phyloP scores from a whole-genome alignment of 2,329 filamentous ascomycete genomes.

The Pyrenophora seminiperda region DNA sequence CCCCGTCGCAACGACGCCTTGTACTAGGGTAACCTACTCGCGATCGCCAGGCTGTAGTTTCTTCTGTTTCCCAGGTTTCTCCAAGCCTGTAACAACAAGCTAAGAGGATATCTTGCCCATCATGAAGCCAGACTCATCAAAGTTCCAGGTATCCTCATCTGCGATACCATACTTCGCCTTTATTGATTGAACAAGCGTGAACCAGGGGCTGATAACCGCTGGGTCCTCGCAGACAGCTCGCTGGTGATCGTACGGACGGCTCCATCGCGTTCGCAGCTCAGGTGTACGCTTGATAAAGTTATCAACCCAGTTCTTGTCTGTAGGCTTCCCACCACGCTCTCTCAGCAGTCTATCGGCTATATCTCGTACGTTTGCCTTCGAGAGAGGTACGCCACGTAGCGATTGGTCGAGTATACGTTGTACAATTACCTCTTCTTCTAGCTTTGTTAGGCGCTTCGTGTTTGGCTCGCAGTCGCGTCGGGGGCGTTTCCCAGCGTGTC shows the following conservation, averaged over 20 bases:
- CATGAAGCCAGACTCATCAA: slow-evolving; percentile 40
- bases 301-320: slow-evolving; percentile 20
- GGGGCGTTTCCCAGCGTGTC: background rate
- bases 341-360: slow-evolving; percentile 10
- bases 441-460: slow-evolving; percentile 16
- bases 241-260: slow-evolving; percentile 13
- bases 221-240: background rate
- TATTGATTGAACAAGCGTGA: background rate
- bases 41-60: slow-evolving; percentile 31
- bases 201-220: background rate
- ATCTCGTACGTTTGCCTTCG: slow-evolving; percentile 3
- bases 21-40: slow-evolving; percentile 34
- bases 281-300: slow-evolving; percentile 19
- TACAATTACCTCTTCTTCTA: slow-evolving; percentile 24
- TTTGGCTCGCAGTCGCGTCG: slow-evolving; percentile 22
- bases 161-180: background rate
- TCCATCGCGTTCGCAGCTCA: slow-evolving; percentile 16
- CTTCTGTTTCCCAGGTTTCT: slow-evolving; percentile 25
- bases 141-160: slow-evolving; percentile 28
- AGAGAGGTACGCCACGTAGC: background rate
- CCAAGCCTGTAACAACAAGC: slow-evolving; percentile 34
- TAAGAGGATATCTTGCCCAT: slow-evolving; percentile 36
- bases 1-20: slow-evolving; percentile 15
- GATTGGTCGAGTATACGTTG: slow-evolving; percentile 14
- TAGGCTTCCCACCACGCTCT: slow-evolving; percentile 8